These are phyloP conservation scores for Hypoxylon crocopeplum DNA, from an alignment of 495 filamentous ascomycete species.

Conservation along the genomic window DNA sequence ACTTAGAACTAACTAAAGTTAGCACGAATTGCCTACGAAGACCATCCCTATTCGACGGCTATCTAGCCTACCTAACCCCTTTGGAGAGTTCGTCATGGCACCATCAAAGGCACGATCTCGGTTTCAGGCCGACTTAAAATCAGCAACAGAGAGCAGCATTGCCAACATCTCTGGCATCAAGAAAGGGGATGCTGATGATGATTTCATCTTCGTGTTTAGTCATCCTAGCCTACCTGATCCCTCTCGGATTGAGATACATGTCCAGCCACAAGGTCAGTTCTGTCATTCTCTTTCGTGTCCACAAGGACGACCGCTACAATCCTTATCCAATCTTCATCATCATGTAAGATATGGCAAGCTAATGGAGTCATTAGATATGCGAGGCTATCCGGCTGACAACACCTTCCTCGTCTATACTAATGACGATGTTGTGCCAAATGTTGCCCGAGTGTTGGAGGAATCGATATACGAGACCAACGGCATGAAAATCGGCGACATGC, in stretches of 20 bases:
- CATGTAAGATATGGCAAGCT: neutral
- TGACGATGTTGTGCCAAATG: conserved; percentile 39
- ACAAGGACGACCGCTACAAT: too few species aligned
- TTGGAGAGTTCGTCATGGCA: conserved; percentile 3
- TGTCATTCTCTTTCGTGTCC: neutral
- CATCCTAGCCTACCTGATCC: conserved; percentile 29
- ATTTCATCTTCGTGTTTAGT: conserved; percentile 63
- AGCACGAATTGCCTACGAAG: too few species aligned
- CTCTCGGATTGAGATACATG: conserved; percentile 56
- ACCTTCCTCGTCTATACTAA: conserved; percentile 46
- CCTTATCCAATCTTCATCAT: neutral
- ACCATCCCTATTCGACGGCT: neutral
- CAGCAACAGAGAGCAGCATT: conserved; percentile 18
- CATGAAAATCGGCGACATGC: conserved; percentile 38
- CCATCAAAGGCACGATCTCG: conserved; percentile 2
- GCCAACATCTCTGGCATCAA: conserved; percentile 47
- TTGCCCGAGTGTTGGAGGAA: conserved; percentile 36
- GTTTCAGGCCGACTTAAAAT: conserved; percentile 30
- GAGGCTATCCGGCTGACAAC: conserved; percentile 41
- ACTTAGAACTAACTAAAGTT: too few species aligned
- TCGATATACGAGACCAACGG: conserved; percentile 21
- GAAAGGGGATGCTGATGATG: conserved; percentile 66
- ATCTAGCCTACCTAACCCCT: neutral
- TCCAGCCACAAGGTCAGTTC: conserved; percentile 61
- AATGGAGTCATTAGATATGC: conserved; percentile 35